Percentiles rank a stretch among this genome's conserved stretches.
Evolutionary conservation across 805 yeast species (phyloP).

Genomic region (Saccharomyces mikatae): DNA sequence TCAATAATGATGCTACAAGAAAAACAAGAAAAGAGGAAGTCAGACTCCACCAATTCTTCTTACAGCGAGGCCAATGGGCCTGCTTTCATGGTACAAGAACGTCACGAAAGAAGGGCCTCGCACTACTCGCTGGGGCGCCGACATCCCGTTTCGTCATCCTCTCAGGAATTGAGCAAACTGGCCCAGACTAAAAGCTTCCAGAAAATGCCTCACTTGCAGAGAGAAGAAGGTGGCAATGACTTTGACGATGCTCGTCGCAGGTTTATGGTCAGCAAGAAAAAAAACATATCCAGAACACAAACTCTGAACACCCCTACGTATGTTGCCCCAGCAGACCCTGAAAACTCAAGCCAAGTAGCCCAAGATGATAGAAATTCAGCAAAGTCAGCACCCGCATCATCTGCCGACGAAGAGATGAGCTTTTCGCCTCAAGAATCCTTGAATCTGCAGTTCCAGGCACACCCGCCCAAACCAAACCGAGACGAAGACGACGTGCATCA

Average conservation of each 20-base stretch:
- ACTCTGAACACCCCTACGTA: background rate
- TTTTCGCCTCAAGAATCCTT: background rate
- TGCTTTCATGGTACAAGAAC: conserved; percentile 65
- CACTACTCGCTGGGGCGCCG: background rate
- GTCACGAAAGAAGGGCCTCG: conserved; percentile 28
- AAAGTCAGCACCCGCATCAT: background rate
- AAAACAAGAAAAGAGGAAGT: conserved; percentile 29
- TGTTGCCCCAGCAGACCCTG: background rate
- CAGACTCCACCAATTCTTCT: background rate
- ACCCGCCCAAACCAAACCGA: background rate
- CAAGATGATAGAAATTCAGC: background rate
- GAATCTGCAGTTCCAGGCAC: background rate
- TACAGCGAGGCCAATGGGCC: conserved; percentile 52
- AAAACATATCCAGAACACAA: background rate
- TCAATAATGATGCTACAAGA: conserved; percentile 73
- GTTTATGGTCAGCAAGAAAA: background rate
- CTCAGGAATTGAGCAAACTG: background rate
- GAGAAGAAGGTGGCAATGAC: background rate
- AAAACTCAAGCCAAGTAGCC: background rate
- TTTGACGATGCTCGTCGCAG: background rate
- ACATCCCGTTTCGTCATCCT: background rate
- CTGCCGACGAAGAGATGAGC: background rate
- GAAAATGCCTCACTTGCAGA: background rate
- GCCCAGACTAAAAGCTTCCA: background rate
- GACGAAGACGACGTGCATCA: background rate